Percentiles rank a stretch among this genome's conserved stretches.
phyloP scores from a whole-genome alignment of 805 yeast genomes.

The Blastobotrys muscicola region DNA sequence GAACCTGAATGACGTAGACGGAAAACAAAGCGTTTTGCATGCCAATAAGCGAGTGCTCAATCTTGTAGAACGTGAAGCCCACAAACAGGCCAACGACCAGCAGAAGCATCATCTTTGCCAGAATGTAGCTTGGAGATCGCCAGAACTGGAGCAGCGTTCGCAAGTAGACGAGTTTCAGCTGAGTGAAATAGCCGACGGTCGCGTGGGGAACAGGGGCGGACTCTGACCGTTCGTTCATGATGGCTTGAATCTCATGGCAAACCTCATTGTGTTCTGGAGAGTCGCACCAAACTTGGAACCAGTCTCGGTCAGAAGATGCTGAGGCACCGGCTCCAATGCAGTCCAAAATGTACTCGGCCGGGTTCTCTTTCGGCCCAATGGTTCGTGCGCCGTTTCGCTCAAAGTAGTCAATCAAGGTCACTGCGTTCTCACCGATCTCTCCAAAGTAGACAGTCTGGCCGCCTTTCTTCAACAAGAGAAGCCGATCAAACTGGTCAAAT shows the following conservation, averaged over 20 bases:
- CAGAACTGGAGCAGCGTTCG: constrained; percentile 40
- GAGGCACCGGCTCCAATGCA: constrained; percentile 79
- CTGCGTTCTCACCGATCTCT: constrained; percentile 55
- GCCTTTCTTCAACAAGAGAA: constrained; percentile 57
- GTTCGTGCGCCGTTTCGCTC: constrained; percentile 59
- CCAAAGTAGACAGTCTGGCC: constrained; percentile 74
- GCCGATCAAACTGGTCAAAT: constrained; percentile 54
- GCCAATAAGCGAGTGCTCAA: constrained; percentile 42
- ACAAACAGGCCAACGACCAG: constrained; percentile 50
- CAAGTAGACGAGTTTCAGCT: constrained; percentile 32
- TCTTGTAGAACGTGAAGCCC: constrained; percentile 63
- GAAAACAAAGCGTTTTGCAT: constrained; percentile 52
- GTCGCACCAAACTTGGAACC: constrained; percentile 52
- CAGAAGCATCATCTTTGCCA: constrained; percentile 46
- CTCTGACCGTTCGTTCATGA: constrained; percentile 23
- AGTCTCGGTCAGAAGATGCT: constrained; percentile 48
- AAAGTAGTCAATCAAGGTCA: constrained; percentile 49
- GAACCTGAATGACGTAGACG: constrained; percentile 47
- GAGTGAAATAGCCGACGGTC: constrained; percentile 29
- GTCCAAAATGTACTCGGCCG: constrained; percentile 61
- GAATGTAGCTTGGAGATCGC: constrained; percentile 55
- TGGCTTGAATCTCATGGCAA: constrained; percentile 28
- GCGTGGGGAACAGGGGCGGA: constrained; percentile 34
- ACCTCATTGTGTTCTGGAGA: constrained; percentile 34
- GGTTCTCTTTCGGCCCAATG: constrained; percentile 50